Conservation (phyloP, 2,329 filamentous ascomycete species). For the Sordariomycetes sp. region DNA sequence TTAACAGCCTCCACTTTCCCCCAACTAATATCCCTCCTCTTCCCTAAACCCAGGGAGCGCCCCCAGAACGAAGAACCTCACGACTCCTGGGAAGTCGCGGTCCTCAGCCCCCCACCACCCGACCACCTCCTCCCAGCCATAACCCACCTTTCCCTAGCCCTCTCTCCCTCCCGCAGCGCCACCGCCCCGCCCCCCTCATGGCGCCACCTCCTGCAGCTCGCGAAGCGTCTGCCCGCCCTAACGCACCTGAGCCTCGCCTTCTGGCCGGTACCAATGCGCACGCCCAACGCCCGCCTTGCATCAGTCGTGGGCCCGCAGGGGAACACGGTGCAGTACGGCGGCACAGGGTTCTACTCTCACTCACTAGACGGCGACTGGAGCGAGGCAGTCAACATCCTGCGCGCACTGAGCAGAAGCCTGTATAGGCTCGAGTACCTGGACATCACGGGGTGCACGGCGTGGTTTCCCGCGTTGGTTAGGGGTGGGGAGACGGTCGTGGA, state of each 20-base stretch:
- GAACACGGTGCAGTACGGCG: constrained; percentile 33
- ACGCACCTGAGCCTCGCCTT: constrained; percentile 49
- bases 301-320: constrained; percentile 31
- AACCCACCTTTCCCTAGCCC: constrained; percentile 46
- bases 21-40: background rate
- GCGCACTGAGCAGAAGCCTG: constrained; percentile 36
- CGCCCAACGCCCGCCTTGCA: constrained; percentile 35
- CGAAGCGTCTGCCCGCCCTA: constrained; percentile 34
- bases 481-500: constrained; percentile 24
- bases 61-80: constrained; percentile 11
- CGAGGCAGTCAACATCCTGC: constrained; percentile 42
- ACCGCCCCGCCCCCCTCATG: constrained; percentile 28
- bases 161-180: constrained; percentile 17
- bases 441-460: constrained; percentile 43
- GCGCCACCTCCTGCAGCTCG: constrained; percentile 43
- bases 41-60: background rate
- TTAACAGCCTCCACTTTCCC: constrained; percentile 2
- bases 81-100: constrained; percentile 40
- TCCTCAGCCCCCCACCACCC: constrained; percentile 13
- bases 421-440: constrained; percentile 49
- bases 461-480: constrained; percentile 33
- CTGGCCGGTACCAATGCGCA: constrained; percentile 48
- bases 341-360: constrained; percentile 44
- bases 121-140: constrained; percentile 37
- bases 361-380: constrained; percentile 44